These are phyloP conservation scores for Colletotrichum lini DNA, from an alignment of 2,329 filamentous ascomycete genomes.

Conservation along the genomic window DNA sequence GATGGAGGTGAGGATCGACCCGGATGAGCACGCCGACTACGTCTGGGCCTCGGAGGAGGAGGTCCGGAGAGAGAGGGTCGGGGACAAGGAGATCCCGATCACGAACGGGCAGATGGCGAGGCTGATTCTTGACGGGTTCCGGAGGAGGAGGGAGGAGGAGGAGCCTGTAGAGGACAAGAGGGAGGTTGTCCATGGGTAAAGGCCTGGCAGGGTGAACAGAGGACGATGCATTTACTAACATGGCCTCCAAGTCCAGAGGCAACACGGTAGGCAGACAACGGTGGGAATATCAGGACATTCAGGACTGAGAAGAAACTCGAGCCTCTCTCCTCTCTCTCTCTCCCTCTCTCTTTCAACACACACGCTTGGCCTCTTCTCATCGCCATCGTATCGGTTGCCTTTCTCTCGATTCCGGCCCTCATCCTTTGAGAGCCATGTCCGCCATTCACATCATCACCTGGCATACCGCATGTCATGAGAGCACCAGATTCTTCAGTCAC, in stretches of 20 bases:
- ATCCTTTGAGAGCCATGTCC: too few relatives aligned
- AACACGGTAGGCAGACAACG: neutral
- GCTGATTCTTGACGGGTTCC: constrained; percentile 51
- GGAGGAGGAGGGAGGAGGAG: constrained; percentile 44
- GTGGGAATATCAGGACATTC: too few relatives aligned
- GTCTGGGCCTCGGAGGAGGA: constrained; percentile 58
- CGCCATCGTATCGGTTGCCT: too few relatives aligned
- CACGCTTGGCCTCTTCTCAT: neutral
- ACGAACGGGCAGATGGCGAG: constrained; percentile 49
- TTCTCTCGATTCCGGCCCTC: neutral
- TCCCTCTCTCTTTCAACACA: neutral
- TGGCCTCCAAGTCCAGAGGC: neutral
- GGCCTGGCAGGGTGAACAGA: neutral
- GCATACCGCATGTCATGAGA: too few relatives aligned
- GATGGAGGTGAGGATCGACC: constrained; percentile 52
- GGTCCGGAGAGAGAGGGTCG: constrained; percentile 47
- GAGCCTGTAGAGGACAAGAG: constrained; percentile 11
- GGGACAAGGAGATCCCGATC: constrained; percentile 48
- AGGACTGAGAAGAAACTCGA: neutral
- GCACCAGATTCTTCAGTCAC: too few relatives aligned
- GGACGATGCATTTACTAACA: neutral
- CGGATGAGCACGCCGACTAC: constrained; percentile 58
- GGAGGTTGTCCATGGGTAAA: neutral
- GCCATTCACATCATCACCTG: neutral
- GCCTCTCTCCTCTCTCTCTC: too few relatives aligned